Base-by-base conservation (phyloP, 306 rosid genomes). In the Cajanus cajan region DNA sequence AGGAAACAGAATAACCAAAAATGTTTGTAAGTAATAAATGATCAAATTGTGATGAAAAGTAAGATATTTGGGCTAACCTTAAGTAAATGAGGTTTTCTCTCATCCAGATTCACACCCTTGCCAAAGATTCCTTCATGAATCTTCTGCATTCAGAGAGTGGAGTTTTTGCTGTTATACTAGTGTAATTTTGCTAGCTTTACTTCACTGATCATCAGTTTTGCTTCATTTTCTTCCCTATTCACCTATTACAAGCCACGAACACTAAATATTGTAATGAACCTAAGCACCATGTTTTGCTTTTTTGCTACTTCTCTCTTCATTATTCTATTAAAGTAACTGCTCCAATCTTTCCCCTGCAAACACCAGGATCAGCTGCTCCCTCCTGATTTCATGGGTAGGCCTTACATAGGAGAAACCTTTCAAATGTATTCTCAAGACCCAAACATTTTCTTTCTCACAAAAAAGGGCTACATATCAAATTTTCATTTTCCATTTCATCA, bases 401-500 rank as follows among this genome's bases (percentile, higher is more conserved):
- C 93, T 58, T 91, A 90, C 73, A 57, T 90, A 4, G 92, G 88
- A 24, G 93, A 89, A 74, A 91, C 92, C 81, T 85, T 90, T 75
- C 93, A 93, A 57, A 78, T 68, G 68, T 78, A 68, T 62, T 68
- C 76, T 68, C 57, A n/a, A 68, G 2, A 78, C 61, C 57, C 59
- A 25, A 55, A 55, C 33, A 3, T 31, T 43, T 76, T 47, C 58
- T 25, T 73, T 28, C 13, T 50, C 63, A 65, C 39, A 63, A 33
- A 62, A 47, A 62, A 50, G 36, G 14, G 57, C 0, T 6, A 10
- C 47, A 68, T 18, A 57, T 41, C 36, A 40, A 33, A 1, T 14
- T 16, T 19, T 64, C 43, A 41, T 9, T 41, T 25, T n/a, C 3
- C 0, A 13, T 73, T 73, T 73, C 14, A 13, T 37, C 37, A 34